Conservation (phyloP, 2,329 filamentous ascomycete species). For the Stachybotrys chartarum region DNA sequence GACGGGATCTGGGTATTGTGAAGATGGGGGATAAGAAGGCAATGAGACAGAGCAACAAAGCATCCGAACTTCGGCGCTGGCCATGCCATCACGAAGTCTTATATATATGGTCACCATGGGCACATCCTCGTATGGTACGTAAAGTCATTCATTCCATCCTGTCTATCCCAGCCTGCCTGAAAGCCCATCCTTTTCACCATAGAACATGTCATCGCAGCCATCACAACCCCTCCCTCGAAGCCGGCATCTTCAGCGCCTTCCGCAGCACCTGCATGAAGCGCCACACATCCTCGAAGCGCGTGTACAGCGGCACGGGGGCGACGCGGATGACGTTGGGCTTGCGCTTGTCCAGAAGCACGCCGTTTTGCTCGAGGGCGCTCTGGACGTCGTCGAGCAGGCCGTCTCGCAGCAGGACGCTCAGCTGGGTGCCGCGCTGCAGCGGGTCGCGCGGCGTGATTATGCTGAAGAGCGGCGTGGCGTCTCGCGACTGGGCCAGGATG, state of each 20-base stretch:
- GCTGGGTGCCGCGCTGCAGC: slow-evolving; percentile 65
- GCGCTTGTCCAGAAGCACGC: slow-evolving; percentile 74
- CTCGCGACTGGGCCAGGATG: slow-evolving; percentile 25
- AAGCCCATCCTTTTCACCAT: neutral
- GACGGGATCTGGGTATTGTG: neutral
- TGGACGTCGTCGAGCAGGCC: slow-evolving; percentile 66
- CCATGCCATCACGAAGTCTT: neutral
- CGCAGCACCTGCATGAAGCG: slow-evolving; percentile 36
- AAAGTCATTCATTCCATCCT: neutral
- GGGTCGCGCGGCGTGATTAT: slow-evolving; percentile 67
- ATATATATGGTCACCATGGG: too few relatives aligned
- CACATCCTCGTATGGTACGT: neutral
- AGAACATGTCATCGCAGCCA: neutral
- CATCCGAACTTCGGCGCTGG: neutral
- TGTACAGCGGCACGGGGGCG: slow-evolving; percentile 79
- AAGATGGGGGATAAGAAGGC: neutral
- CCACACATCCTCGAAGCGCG: slow-evolving; percentile 66
- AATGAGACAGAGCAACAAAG: neutral
- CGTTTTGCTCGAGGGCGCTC: slow-evolving; percentile 55
- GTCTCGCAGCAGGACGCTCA: slow-evolving; percentile 63
- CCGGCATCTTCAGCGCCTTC: slow-evolving; percentile 19
- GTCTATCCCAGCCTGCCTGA: neutral
- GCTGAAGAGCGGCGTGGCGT: slow-evolving; percentile 36
- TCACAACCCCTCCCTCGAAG: neutral
- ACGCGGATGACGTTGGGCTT: slow-evolving; percentile 81